Percentiles rank a stretch among this genome's conserved stretches.
Evolutionary conservation across 148 eudicot species (phyloP).

Genomic region (Vaccinium myrtillus): DNA sequence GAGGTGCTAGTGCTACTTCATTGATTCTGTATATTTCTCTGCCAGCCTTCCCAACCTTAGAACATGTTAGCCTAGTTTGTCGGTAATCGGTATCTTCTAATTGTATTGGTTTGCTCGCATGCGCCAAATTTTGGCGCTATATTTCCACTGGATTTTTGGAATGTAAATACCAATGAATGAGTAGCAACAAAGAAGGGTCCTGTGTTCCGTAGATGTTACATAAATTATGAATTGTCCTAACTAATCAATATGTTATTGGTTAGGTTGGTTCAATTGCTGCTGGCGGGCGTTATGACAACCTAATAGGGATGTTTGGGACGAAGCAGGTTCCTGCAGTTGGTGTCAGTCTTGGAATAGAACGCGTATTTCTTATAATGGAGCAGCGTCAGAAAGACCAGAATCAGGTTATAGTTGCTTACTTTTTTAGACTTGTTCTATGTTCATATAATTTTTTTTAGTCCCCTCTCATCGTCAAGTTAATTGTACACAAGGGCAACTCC

Average conservation of each 20-base stretch:
- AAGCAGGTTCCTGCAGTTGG: slow-evolving; percentile 96
- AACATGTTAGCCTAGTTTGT: neutral
- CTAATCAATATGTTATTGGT: slow-evolving; percentile 11
- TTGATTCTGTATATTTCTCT: neutral
- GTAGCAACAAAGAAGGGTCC: neutral
- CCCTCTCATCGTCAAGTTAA: neutral
- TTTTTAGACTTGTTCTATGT: neutral
- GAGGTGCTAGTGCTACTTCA: slow-evolving; percentile 7
- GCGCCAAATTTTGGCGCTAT: neutral
- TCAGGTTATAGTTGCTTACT: slow-evolving; percentile 43
- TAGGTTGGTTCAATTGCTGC: slow-evolving; percentile 99
- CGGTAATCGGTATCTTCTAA: neutral
- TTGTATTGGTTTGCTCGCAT: neutral
- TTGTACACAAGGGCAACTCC: neutral
- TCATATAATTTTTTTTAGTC: neutral
- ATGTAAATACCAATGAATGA: neutral
- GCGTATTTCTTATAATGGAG: slow-evolving; percentile 95
- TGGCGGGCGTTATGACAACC: slow-evolving; percentile 96
- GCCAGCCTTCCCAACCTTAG: neutral
- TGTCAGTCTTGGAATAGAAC: slow-evolving; percentile 90
- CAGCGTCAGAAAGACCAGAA: slow-evolving; percentile 74
- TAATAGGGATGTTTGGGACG: slow-evolving; percentile 91
- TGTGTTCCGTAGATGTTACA: neutral
- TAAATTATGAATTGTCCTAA: neutral
- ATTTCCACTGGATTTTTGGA: neutral